Conservation (phyloP, 2,329 filamentous ascomycete genomes). For the Nigrospora oryzae region DNA sequence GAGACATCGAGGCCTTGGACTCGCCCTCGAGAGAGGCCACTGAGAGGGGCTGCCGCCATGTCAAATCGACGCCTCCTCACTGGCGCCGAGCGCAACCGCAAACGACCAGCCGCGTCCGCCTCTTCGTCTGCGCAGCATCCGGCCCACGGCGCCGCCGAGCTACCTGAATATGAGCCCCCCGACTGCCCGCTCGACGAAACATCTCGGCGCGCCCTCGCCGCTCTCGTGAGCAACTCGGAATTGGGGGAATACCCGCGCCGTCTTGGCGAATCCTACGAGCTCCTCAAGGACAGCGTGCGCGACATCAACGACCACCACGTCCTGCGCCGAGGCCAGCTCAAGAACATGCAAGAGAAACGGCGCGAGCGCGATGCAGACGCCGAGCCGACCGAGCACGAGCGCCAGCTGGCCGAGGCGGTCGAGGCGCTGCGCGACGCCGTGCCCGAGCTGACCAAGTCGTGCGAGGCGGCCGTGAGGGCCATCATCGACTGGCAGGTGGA, state of each 20-base stretch:
- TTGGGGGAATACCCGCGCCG: slow-evolving; percentile 35
- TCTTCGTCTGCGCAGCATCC: slow-evolving; percentile 3
- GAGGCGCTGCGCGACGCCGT: slow-evolving; percentile 29
- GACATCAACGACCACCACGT: slow-evolving; percentile 37
- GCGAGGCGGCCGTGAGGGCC: slow-evolving; percentile 37
- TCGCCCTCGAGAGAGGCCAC: too few species aligned
- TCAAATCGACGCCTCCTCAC: slow-evolving; percentile 12
- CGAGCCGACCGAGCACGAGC: slow-evolving; percentile 25
- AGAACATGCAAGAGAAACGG: slow-evolving; percentile 24
- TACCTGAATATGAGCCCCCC: slow-evolving; percentile 44
- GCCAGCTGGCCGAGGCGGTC: slow-evolving; percentile 28
- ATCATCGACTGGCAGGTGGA: slow-evolving; percentile 40
- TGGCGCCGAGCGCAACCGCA: slow-evolving; percentile 8
- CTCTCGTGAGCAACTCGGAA: slow-evolving; percentile 32
- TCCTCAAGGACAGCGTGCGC: slow-evolving; percentile 35
- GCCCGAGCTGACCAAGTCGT: slow-evolving; percentile 30
- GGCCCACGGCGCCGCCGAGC: slow-evolving; percentile 12
- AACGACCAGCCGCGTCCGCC: slow-evolving; percentile 6
- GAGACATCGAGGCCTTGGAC: too few species aligned
- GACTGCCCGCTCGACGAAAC: slow-evolving; percentile 32
- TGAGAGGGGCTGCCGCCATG: slow-evolving; percentile 6
- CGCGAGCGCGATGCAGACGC: slow-evolving; percentile 21
- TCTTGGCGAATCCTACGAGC: slow-evolving; percentile 31
- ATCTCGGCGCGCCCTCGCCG: slow-evolving; percentile 28
- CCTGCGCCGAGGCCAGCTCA: slow-evolving; percentile 23